Evolutionary conservation across 2,329 filamentous ascomycete genomes (phyloP).

Genomic region (Grosmannia serpens): DNA sequence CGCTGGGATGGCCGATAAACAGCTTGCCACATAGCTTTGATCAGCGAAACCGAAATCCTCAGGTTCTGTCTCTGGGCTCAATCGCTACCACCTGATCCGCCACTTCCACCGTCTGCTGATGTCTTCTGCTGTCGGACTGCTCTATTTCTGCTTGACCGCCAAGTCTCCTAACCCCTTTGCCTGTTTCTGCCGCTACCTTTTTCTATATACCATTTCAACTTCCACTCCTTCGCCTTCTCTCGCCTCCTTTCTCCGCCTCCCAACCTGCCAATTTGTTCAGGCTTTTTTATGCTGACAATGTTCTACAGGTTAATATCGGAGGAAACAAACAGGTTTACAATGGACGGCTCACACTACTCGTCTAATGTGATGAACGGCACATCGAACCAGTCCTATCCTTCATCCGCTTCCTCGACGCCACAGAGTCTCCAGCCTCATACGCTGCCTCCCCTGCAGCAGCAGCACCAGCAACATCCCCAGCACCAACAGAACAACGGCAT

Average conservation of each 20-base stretch:
- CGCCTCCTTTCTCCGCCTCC: background rate
- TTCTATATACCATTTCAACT: background rate
- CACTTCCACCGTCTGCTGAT: too few relatives aligned
- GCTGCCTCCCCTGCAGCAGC: slow-evolving; percentile 23
- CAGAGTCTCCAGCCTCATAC: slow-evolving; percentile 17
- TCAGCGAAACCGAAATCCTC: too few relatives aligned
- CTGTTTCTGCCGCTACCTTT: background rate
- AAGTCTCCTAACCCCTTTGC: too few relatives aligned
- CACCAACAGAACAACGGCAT: slow-evolving; percentile 24
- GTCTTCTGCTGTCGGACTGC: background rate
- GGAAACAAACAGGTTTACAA: slow-evolving; percentile 10
- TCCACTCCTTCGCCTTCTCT: background rate
- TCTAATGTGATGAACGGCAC: slow-evolving; percentile 20
- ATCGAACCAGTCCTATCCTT: slow-evolving; percentile 18
- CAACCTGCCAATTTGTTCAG: too few relatives aligned
- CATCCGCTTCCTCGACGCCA: slow-evolving; percentile 16
- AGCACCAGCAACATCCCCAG: slow-evolving; percentile 20
- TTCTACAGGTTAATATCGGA: background rate
- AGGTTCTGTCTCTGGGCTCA: too few relatives aligned
- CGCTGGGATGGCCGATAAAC: too few relatives aligned
- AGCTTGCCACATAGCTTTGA: too few relatives aligned
- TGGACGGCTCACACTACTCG: slow-evolving; percentile 19
- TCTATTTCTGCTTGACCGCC: background rate
- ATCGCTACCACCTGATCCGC: too few relatives aligned
- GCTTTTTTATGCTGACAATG: background rate